Percentiles rank a stretch among this genome's conserved stretches.
These are phyloP conservation scores for Castanopsis chinensis DNA, from an alignment of 306 rosid genomes.

Conservation along the genomic window DNA sequence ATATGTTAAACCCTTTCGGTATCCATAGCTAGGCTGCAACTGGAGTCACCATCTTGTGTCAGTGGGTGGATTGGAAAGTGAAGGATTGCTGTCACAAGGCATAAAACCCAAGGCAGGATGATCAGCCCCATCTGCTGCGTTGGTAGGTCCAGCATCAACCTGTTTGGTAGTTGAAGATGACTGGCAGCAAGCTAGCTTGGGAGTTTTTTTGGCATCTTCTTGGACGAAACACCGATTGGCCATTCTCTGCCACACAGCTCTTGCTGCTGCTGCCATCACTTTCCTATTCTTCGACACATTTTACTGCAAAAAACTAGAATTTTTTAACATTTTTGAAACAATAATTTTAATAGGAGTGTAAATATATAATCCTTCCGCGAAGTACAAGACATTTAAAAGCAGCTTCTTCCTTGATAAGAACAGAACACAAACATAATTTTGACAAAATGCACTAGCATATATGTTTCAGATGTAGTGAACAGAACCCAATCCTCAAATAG, in stretches of 20 bases:
- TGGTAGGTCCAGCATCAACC: conserved; percentile 50
- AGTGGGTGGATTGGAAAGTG: conserved; percentile 35
- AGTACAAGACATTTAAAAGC: background rate
- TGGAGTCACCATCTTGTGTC: conserved; percentile 74
- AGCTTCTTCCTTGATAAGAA: background rate
- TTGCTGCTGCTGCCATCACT: conserved; percentile 75
- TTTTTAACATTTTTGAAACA: background rate
- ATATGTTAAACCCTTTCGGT: conserved; percentile 48
- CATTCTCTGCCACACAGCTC: conserved; percentile 88
- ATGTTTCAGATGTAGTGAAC: background rate
- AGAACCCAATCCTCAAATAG: background rate
- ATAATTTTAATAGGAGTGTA: conserved; percentile 7
- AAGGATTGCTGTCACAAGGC: conserved; percentile 41
- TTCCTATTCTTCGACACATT: conserved; percentile 31
- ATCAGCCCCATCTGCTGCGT: conserved; percentile 43
- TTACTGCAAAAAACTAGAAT: conserved; percentile 23
- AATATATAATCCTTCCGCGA: background rate
- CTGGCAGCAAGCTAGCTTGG: conserved; percentile 77
- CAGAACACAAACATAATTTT: background rate
- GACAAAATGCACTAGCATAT: background rate
- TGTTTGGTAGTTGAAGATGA: conserved; percentile 58
- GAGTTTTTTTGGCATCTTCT: conserved; percentile 88
- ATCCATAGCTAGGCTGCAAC: conserved; percentile 46
- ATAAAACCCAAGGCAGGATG: conserved; percentile 38
- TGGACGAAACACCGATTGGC: conserved; percentile 86